Conservation (phyloP, 345 rosid genomes). For the Camelina laxa region DNA sequence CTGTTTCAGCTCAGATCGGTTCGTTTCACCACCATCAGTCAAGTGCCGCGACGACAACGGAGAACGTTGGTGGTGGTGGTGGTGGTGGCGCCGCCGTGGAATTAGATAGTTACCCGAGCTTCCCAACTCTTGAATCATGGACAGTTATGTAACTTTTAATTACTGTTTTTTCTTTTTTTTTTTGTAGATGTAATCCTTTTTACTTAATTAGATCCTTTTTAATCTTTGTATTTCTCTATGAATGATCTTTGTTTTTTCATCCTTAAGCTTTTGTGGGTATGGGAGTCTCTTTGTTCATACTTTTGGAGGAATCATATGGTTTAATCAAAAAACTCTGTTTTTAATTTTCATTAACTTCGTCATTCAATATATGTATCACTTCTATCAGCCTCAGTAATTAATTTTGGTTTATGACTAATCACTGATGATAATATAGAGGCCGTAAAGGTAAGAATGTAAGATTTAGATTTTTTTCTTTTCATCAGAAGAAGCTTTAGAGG, state of each 20-base stretch:
- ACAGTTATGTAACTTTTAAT: constrained; percentile 46
- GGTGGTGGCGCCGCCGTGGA: constrained; percentile 48
- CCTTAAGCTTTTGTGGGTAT: constrained; percentile 32
- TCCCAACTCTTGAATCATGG: constrained; percentile 95
- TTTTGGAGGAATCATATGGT: constrained; percentile 37
- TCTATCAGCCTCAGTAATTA: neutral
- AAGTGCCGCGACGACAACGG: constrained; percentile 25
- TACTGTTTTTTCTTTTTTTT: neutral
- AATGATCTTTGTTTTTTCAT: neutral
- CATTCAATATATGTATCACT: neutral
- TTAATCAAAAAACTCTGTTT: neutral
- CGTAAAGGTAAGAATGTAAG: neutral
- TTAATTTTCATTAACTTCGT: neutral
- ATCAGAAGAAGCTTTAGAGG: neutral
- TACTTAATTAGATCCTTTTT: neutral
- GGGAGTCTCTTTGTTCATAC: constrained; percentile 44
- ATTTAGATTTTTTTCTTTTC: neutral
- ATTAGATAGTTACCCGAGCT: constrained; percentile 50
- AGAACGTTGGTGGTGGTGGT: constrained; percentile 7
- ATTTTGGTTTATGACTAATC: no score
- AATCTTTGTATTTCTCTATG: constrained; percentile 1
- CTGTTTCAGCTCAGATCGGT: neutral
- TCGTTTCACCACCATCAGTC: constrained; percentile 47
- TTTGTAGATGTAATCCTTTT: constrained; percentile 29
- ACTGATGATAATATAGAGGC: neutral